A percentile compares a stretch with the other conserved stretches of the same genome.
Evolutionary conservation across 1,284 basidiomycete species (phyloP).

Genomic region (Cryptococcus sp.): DNA sequence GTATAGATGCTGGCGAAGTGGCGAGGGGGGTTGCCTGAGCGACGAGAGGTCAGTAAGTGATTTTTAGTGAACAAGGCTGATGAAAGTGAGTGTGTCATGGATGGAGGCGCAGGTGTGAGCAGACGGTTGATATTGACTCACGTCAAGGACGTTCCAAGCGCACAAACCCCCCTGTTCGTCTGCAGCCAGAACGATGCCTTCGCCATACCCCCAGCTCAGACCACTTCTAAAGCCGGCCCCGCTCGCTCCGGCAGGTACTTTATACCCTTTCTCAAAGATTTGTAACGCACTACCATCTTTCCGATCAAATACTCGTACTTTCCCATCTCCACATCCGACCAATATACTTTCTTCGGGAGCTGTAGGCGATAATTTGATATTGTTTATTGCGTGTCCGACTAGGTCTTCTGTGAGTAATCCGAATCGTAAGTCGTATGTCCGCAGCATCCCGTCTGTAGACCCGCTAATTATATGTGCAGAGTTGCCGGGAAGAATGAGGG

Average conservation of each 20-base stretch:
- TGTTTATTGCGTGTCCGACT: constrained; percentile 84
- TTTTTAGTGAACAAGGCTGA: neutral
- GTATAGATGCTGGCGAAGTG: constrained; percentile 68
- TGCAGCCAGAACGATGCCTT: constrained; percentile 78
- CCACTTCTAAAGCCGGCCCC: constrained; percentile 69
- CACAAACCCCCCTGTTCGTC: constrained; percentile 86
- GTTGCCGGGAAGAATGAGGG: constrained; percentile 63
- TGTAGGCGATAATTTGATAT: constrained; percentile 62
- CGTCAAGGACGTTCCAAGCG: constrained; percentile 90
- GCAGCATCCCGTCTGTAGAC: constrained; percentile 85
- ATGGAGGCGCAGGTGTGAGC: neutral
- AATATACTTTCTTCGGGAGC: constrained; percentile 73
- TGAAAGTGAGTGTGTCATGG: neutral
- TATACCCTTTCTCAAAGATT: constrained; percentile 71
- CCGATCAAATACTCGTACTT: constrained; percentile 81
- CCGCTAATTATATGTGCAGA: constrained; percentile 70
- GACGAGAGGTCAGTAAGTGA: constrained; percentile 40
- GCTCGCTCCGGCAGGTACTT: constrained; percentile 55
- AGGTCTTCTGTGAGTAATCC: constrained; percentile 86
- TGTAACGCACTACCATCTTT: constrained; percentile 78
- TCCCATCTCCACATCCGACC: constrained; percentile 78
- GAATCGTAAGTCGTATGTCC: constrained; percentile 90
- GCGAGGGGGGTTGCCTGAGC: constrained; percentile 63
- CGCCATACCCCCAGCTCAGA: constrained; percentile 78
- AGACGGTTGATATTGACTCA: constrained; percentile 54